Percentiles rank a stretch among this genome's conserved stretches.
Evolutionary conservation across 495 filamentous ascomycete genomes (phyloP).

Genomic region (Neurospora sp.): DNA sequence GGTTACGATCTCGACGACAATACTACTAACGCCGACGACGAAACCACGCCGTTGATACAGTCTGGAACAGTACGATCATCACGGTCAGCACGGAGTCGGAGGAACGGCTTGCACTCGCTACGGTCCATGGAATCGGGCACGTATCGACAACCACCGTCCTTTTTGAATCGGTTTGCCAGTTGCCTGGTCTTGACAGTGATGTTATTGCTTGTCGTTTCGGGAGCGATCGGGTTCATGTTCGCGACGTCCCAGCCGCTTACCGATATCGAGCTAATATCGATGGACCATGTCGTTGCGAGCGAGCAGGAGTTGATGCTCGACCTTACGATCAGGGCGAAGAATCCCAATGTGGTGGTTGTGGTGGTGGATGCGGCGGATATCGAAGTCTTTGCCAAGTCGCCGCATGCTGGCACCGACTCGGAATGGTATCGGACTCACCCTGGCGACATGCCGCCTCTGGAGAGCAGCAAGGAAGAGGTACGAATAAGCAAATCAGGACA

Average conservation of each 20-base stretch:
- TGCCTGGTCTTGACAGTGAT: slow-evolving; percentile 68
- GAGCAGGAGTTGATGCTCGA: slow-evolving; percentile 96
- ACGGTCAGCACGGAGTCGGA: slow-evolving; percentile 51
- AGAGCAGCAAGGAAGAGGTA: neutral
- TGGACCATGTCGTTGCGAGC: slow-evolving; percentile 83
- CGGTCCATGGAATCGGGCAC: slow-evolving; percentile 70
- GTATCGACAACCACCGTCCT: slow-evolving; percentile 49
- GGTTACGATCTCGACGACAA: slow-evolving; percentile 47
- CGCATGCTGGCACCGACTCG: slow-evolving; percentile 65
- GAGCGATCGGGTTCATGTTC: slow-evolving; percentile 76
- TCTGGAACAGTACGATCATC: slow-evolving; percentile 40
- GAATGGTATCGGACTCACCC: slow-evolving; percentile 57
- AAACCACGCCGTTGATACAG: slow-evolving; percentile 70
- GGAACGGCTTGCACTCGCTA: slow-evolving; percentile 38
- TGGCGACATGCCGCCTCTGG: slow-evolving; percentile 24
- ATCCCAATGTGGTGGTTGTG: slow-evolving; percentile 84
- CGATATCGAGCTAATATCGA: slow-evolving; percentile 62
- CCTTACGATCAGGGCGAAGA: slow-evolving; percentile 74
- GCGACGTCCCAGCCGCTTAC: slow-evolving; percentile 81
- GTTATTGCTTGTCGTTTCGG: slow-evolving; percentile 65
- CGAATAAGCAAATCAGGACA: slow-evolving; percentile 9
- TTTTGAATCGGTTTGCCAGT: slow-evolving; percentile 64
- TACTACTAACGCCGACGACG: slow-evolving; percentile 68
- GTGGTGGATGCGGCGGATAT: slow-evolving; percentile 76
- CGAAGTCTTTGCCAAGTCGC: slow-evolving; percentile 88